Base-by-base conservation (phyloP, 805 yeast genomes). In the Blastobotrys mokoenaii region DNA sequence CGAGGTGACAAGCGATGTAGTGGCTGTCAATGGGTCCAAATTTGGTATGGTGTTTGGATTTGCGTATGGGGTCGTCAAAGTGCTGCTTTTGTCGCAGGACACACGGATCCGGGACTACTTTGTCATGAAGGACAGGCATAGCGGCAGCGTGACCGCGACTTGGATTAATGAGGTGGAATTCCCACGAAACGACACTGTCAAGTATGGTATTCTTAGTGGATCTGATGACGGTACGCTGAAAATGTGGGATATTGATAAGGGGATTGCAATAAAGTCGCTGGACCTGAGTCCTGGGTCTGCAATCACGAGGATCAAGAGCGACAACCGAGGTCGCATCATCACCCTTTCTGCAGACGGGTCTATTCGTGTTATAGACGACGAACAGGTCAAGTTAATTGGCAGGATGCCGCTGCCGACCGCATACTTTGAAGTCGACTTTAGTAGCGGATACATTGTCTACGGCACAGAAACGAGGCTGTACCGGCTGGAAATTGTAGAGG, bases 41-140 rank as follows among this genome's bases (percentile, higher is more conserved):
- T 60, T 59, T 36, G 65, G 62, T 5, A 43, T 61, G 38, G 47
- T 58, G 17, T 56, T 47, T 35, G 65, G 64, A 9, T 47, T 54
- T 41, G 39, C 38, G 14, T 49, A 49, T 35, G 65, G 65, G 9
- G 25, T 33, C 9, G 57, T 60, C 6, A 37, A 48, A 6, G 53
- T 55, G 7, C 38, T 49, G 10, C 38, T 50, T 25, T 50, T 58
- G 37, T 46, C 60, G 5, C 48, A 54, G 12, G 60, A 56, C 29
- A 53, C 59, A n/a, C 42, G 60, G 7, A 51, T 59, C 7, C 45
- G 56, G 12, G 59, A 54, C 40, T 52, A 53, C 48, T 32, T 42
- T 12, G 48, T 44, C 11, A 40, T 58, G 44, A 46, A 48, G 10
- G 51, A 46, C 37, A 43, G 48, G 9, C 64, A 60, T 42, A 31